Base-by-base conservation (phyloP, 768 basidiomycete genomes). In the Lentinus tigrinus region DNA sequence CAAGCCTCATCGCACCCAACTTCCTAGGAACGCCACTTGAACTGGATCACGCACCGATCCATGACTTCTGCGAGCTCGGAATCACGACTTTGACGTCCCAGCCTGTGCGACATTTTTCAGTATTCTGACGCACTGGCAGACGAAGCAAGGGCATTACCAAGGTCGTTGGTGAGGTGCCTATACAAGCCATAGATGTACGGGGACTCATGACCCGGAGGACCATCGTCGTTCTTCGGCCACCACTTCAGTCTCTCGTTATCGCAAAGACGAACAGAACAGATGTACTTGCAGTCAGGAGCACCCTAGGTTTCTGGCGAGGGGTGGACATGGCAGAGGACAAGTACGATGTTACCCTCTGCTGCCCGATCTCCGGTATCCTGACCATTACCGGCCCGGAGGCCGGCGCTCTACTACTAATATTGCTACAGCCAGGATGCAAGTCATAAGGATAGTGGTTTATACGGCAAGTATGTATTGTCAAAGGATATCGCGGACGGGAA, bases 21-120 rank as follows among this genome's bases (percentile, higher is more conserved):
- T 28, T 5, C 17, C 14, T 9, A 28, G 26, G 9, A 23, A 19
- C 28, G 31, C 28, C 26, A 19, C n/a, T n/a, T n/a, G n/a, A 37
- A 43, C 39, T 24, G 26, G 26, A 34, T 56, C 27, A 68, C 77
- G 52, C 58, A 89, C 91, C 92, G 34, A 94, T 92, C 91, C 92
- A 94, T 37, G 89, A 91, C 70, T 91, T 92, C 68, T 94, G 91
- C 10, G 87, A 78, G 63, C 84, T 89, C 14, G 90, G 90, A 24
- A 92, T 74, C 54, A 92, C 88, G 16, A 92, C 91, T 67, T 83
- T 88, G 38, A 93, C 88, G 64, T 89, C 77, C 87, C 88, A 91
- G 14, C 87, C 90, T 88, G 39, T 19, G 36, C 4, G 14, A 47
- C 48, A 53, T 58, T 26, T 57, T 34, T 43, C 58, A 47, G 48